Evolutionary conservation across 75 land plant species (phyloP), one percentile per base, ranked within the genome.

Genomic region (Sequoia sempervirens): DNA sequence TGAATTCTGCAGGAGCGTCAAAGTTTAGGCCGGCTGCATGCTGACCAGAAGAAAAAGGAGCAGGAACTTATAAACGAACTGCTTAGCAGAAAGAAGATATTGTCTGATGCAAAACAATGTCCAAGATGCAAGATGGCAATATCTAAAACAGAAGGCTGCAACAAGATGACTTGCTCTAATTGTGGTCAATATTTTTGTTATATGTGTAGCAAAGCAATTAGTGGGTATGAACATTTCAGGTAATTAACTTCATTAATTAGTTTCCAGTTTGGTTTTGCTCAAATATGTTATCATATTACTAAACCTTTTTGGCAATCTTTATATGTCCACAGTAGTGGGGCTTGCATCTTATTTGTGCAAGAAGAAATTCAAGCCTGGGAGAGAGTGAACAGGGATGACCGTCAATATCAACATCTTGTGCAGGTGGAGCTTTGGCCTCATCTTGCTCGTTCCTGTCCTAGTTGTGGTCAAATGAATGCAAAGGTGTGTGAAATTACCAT

Each of bases 121-220:
- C 99, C 99, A 34, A 87, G 87, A 1, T 96, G 99, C 88, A 94
- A 90, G 85, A 93, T 96, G 85, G 99, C 99, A 10, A 96, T 96
- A 15, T 88, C 98, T 34, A 87, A 89, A 81, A 88, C 86, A 14
- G 98, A 92, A 78, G 99, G 99, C 23, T 96, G 99, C 92, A 96
- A 96, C 81, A 96, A 96, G 89, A 94, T 96, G 94, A 89, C 90
- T 2, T 96, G 99, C 84, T 26, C 82, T 43, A 95, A 95, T 54
- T 96, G 99, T 85, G 95, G 94, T 30, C 83, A 86, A 82, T 94
- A 88, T 80, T 96, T 96, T 75, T 96, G 99, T 81, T 96, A 94
- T 81, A 80, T 75, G 34, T 96, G 99, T 81, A 88, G 86, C 86
- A 85, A 88, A 68, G 91, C 92, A 12, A 94, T 96, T 52, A 80